phyloP scores from a whole-genome alignment of 768 basidiomycete species.

The Pleurotus sapidus region DNA sequence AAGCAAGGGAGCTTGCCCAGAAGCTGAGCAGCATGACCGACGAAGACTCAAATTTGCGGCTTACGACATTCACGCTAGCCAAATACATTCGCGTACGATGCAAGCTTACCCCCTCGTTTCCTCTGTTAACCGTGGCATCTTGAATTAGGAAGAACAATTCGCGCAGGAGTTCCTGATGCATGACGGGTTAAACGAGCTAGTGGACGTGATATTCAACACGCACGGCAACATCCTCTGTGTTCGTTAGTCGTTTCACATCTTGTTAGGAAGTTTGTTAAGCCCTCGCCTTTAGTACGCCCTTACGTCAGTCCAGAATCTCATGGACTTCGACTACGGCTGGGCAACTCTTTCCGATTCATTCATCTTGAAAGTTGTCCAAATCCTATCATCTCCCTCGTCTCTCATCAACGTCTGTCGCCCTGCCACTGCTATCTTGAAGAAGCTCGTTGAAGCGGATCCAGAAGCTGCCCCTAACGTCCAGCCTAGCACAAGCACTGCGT shows the following conservation, averaged over 20 bases:
- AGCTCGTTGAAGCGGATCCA: constrained; percentile 85
- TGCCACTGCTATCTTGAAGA: constrained; percentile 86
- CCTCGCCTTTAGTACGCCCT: constrained; percentile 65
- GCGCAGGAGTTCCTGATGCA: constrained; percentile 72
- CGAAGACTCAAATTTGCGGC: constrained; percentile 58
- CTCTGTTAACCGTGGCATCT: not conserved
- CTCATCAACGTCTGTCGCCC: constrained; percentile 90
- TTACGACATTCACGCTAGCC: constrained; percentile 76
- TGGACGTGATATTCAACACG: constrained; percentile 60
- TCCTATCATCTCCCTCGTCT: constrained; percentile 70
- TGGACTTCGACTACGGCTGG: constrained; percentile 88
- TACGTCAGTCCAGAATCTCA: constrained; percentile 81
- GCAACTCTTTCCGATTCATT: constrained; percentile 66
- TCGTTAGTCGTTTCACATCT: constrained; percentile 19
- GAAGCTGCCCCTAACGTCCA: constrained; percentile 55
- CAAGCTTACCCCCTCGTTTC: constrained; percentile 16
- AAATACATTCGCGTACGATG: constrained; percentile 65
- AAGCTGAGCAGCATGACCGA: constrained; percentile 48
- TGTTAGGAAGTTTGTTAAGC: constrained; percentile 2
- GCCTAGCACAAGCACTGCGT: constrained; percentile 58
- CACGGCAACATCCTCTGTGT: constrained; percentile 88
- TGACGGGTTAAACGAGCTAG: constrained; percentile 69
- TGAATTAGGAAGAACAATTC: constrained; percentile 75
- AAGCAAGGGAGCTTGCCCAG: constrained; percentile 73
- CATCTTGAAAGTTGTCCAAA: constrained; percentile 75